Evolutionary conservation across 305 asterid genomes (phyloP).

Genomic region (Fraxinus sp.): DNA sequence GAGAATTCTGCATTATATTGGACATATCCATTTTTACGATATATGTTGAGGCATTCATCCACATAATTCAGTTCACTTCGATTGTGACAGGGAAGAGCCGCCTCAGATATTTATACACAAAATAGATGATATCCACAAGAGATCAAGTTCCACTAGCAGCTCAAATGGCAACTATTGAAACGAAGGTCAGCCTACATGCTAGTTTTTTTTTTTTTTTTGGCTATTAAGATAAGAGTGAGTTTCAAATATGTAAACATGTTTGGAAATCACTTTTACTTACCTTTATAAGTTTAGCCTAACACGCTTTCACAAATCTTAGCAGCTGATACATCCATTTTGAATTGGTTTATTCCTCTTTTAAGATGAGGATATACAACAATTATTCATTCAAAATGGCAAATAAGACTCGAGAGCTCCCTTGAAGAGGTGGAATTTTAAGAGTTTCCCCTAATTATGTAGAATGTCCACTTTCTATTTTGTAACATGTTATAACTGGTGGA

Average conservation of each 20-base stretch:
- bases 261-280: background rate
- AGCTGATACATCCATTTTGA: background rate
- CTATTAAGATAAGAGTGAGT: background rate
- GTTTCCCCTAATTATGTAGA: background rate
- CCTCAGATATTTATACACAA: constrained; percentile 68
- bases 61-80: constrained; percentile 19
- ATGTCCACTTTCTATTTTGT: background rate
- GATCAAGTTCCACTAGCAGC: constrained; percentile 36
- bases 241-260: background rate
- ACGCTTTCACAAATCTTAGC: background rate
- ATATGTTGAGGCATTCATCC: background rate
- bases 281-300: background rate
- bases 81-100: constrained; percentile 57
- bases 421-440: background rate
- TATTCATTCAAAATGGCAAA: background rate
- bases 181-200: background rate
- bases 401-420: background rate
- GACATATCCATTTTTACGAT: background rate
- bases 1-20: background rate
- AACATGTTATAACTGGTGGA: background rate
- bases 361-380: background rate
- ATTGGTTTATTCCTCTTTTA: background rate
- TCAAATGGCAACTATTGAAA: constrained; percentile 25
- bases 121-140: constrained; percentile 31
- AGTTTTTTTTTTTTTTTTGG: background rate